phyloP scores from a whole-genome alignment of 495 filamentous ascomycete genomes.

The Aspergillus conjunctus region DNA sequence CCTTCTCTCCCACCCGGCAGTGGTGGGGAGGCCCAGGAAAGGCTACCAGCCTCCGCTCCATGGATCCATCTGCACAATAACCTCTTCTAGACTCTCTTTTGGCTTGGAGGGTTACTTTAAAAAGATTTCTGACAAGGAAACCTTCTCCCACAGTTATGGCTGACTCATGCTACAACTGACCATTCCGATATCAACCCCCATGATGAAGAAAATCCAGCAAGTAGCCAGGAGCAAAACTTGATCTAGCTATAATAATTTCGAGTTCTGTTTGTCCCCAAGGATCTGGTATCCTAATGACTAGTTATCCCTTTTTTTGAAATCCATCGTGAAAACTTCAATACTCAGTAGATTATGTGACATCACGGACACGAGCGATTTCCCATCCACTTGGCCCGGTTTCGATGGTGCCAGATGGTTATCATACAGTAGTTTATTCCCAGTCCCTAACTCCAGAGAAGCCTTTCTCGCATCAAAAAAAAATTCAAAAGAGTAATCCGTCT shows the following conservation, averaged over 20 bases:
- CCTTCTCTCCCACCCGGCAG: background rate
- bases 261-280: constrained; percentile 10
- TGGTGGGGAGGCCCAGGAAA: background rate
- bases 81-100: background rate
- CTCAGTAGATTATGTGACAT: constrained; percentile 28
- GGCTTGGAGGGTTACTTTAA: background rate
- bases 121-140: background rate
- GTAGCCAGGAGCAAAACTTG: background rate
- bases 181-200: background rate
- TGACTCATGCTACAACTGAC: background rate
- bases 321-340: constrained; percentile 15
- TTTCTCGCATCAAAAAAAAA: constrained; percentile 11
- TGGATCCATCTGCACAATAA: background rate
- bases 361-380: constrained; percentile 24
- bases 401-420: constrained; percentile 36
- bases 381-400: constrained; percentile 22
- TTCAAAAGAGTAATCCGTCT: constrained; percentile 10
- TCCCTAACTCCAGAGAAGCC: constrained; percentile 40
- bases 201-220: background rate
- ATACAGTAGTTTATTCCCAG: constrained; percentile 36
- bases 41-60: constrained; percentile 1
- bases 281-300: constrained; percentile 4
- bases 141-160: background rate
- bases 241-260: background rate
- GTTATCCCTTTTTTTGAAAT: background rate